These are phyloP conservation scores for Coemansia sp. DNA, from an alignment of 192 early-diverging fungal genomes.

Conservation along the genomic window DNA sequence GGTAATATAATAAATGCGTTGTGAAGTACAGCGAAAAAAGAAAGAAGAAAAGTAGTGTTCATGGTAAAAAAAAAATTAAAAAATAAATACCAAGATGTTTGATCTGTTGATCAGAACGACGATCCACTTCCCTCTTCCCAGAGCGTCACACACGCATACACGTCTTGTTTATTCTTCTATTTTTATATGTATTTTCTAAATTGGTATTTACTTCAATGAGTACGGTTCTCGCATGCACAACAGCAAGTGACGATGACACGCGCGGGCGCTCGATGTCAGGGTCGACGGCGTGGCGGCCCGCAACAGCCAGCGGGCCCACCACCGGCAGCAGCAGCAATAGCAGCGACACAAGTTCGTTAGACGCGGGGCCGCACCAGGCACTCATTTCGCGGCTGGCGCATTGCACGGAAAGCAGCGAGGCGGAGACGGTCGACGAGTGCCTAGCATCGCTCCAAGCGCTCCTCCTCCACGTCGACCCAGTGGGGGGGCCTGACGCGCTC, in stretches of 20 bases:
- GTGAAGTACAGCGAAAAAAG: not conserved
- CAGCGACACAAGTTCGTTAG: no score
- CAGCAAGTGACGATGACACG: not conserved
- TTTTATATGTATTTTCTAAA: not conserved
- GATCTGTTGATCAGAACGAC: not conserved
- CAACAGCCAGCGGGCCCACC: not conserved
- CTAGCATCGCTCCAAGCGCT: conserved; percentile 14
- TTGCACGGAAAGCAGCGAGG: conserved; percentile 44
- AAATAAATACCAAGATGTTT: not conserved
- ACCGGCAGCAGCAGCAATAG: no score
- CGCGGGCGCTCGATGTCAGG: conserved; percentile 37
- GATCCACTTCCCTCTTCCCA: not conserved
- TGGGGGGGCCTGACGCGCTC: not conserved
- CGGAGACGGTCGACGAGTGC: conserved; percentile 39
- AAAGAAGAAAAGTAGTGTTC: not conserved
- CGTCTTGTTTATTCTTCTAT: not conserved
- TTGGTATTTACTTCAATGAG: not conserved
- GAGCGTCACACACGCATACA: not conserved
- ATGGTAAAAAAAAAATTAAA: conserved; percentile 8
- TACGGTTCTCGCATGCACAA: not conserved
- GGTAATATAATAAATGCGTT: not conserved
- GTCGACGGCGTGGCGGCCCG: conserved; percentile 29
- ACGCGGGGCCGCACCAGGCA: not conserved
- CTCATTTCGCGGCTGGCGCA: conserved; percentile 16
- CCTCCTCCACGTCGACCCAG: not conserved